Base-by-base conservation (phyloP, 345 rosid genomes). In the Aegle marmelos region DNA sequence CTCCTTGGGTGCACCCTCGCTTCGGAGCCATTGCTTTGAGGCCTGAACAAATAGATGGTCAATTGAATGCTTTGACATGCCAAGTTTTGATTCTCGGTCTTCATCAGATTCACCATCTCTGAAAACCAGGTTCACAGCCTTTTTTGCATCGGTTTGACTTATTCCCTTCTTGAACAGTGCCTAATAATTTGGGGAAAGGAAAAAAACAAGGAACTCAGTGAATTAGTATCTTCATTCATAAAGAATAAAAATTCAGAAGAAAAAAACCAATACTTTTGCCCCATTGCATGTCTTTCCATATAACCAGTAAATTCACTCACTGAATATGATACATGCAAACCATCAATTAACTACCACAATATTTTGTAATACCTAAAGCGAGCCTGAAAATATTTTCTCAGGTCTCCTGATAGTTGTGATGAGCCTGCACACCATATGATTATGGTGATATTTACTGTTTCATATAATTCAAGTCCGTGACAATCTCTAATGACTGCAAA, bases 51-150 rank as follows among this genome's bases (percentile, higher is more conserved):
- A 80, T 28, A 92, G 88, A 76, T 87, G 93, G 79, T 95, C 94
- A 86, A 90, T 67, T 2, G 92, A 83, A 81, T 63, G 83, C 80
- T 87, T 90, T 34, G 95, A 92, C 85, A 91, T 2, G 65, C 91
- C 94, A 22, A 84, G 75, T 67, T 74, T 87, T 62, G 79, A 82
- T 79, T 86, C 90, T 74, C 83, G 73, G 71, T 84, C 90, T 53
- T 62, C 78, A 31, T 76, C 83, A 56, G 82, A 82, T 81, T 89
- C 85, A 34, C 17, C 75, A 36, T 79, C 89, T 86, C 89, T 85
- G 77, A 95, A 91, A 77, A 92, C 93, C 9, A 83, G 82, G 80
- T 87, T 95, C 76, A 95, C 76, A n/a, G 94, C 97, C 28, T 86
- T 90, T 30, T 87, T 92, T 48, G 87, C 86, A 75, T 90, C 94